phyloP scores from a whole-genome alignment of 176 grass and related monocot genomes.

The Neostapfia colusana region DNA sequence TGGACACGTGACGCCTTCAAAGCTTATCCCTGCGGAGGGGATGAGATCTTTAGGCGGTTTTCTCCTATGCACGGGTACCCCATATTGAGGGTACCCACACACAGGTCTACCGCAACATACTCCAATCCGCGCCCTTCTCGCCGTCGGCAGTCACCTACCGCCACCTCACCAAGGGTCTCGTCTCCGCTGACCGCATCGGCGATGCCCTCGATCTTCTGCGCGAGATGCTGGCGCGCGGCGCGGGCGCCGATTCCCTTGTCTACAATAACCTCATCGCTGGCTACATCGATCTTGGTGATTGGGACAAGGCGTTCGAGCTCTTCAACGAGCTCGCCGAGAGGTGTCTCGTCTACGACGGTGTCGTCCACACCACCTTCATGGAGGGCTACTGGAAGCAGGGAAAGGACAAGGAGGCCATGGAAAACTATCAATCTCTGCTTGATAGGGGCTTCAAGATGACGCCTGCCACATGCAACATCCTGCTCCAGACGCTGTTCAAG shows the following conservation, averaged over 20 bases:
- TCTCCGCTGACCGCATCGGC: conserved; percentile 40
- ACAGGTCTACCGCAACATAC: conserved; percentile 48
- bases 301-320: conserved; percentile 52
- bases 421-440: conserved; percentile 60
- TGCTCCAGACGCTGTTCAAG: conserved; percentile 55
- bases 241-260: conserved; percentile 55
- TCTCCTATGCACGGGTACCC: too few relatives aligned
- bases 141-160: conserved; percentile 51
- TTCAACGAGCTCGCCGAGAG: conserved; percentile 61
- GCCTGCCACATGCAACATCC: conserved; percentile 53
- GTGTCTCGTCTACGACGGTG: conserved; percentile 62
- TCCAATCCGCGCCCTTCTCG: conserved; percentile 42
- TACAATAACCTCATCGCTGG: conserved; percentile 64
- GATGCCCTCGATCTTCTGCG: conserved; percentile 56
- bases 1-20: too few relatives aligned
- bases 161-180: conserved; percentile 62
- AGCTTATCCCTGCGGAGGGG: too few relatives aligned
- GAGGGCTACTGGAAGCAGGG: conserved; percentile 59
- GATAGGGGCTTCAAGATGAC: conserved; percentile 62
- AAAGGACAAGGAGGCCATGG: conserved; percentile 63
- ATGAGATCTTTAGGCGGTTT: too few relatives aligned
- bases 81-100: too few relatives aligned
- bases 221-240: conserved; percentile 51
- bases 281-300: conserved; percentile 45
- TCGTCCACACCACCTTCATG: conserved; percentile 61